phyloP scores from a whole-genome alignment of 306 rosid genomes.

The Cicer cuneatum region DNA sequence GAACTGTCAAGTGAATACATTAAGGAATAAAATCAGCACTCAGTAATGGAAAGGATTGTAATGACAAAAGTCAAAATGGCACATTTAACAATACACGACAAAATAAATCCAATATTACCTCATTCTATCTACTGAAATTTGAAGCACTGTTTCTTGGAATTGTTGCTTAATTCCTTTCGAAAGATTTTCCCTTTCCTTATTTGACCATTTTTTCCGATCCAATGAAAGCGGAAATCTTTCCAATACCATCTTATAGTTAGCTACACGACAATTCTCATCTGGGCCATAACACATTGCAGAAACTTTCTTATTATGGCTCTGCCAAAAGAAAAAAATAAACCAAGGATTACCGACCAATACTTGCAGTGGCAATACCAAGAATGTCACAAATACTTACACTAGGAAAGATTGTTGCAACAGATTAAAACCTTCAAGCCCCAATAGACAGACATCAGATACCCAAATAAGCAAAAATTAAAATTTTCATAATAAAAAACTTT shows the following conservation, averaged over 20 bases:
- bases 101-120: constrained; percentile 54
- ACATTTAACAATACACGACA: constrained; percentile 22
- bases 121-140: constrained; percentile 60
- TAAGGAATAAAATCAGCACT: background rate
- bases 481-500: constrained; percentile 4
- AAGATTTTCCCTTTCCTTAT: constrained; percentile 67
- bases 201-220: constrained; percentile 77
- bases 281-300: constrained; percentile 74
- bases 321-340: constrained; percentile 33
- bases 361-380: constrained; percentile 17
- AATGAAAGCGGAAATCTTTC: constrained; percentile 64
- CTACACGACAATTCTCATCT: constrained; percentile 72
- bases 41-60: constrained; percentile 6
- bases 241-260: constrained; percentile 68
- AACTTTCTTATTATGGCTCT: constrained; percentile 58
- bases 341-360: constrained; percentile 39
- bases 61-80: constrained; percentile 28
- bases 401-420: constrained; percentile 25
- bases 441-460: background rate
- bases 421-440: constrained; percentile 12
- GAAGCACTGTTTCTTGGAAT: constrained; percentile 76
- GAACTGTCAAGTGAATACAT: constrained; percentile 47
- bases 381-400: background rate
- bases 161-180: constrained; percentile 85
- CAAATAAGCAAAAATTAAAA: background rate